Base-by-base conservation (phyloP, 495 filamentous ascomycete genomes). In the Margaritispora aquatica region DNA sequence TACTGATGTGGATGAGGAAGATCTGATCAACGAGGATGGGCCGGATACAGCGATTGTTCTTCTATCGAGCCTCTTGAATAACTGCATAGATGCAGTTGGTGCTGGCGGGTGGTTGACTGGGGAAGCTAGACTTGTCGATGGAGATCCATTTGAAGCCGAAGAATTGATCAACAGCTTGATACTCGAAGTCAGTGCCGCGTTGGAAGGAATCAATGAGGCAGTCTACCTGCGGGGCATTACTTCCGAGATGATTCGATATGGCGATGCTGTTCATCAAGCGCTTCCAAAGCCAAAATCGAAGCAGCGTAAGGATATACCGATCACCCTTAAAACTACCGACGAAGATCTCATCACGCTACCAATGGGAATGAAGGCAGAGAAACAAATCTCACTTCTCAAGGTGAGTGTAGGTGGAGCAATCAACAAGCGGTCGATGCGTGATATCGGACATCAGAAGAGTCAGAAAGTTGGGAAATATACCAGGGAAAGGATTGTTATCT, bases 11-110 rank as follows among this genome's bases (percentile, higher is more conserved):
- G 53, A 68, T 1, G 41, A 62, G 2, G 59, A 34, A 20, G 61
- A 70, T 53, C 31, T 58, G 26, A 73, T 80, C 13, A 81, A 83
- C 53, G 69, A 77, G 24, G 77, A 80, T 3, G 74, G 76, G 0
- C 76, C 76, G 21, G 76, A 81, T 36, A 80, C 74, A 11, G 82
- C 80, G 67, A 80, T 81, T 51, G 71, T 73, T 52, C 74, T 81
- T 41, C 83, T 90, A 57, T 78, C 80, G 27, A 80, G 85, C 54
- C 73, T 95, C 8, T 78, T 96, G 31, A 87, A 81, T 66, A 84
- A 85, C 62, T 85, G 88, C 41, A 77, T 96, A 10, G 92, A 97
- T 73, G 85, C 89, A 10, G 80, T 96, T n/a, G 90, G 91, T 10
- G 78, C 88, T 19, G 85, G 81, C 13, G 89, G 90, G 26, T 97